Conservation (phyloP, 2,329 filamentous ascomycete genomes). For the Aureobasidium mangrovei region DNA sequence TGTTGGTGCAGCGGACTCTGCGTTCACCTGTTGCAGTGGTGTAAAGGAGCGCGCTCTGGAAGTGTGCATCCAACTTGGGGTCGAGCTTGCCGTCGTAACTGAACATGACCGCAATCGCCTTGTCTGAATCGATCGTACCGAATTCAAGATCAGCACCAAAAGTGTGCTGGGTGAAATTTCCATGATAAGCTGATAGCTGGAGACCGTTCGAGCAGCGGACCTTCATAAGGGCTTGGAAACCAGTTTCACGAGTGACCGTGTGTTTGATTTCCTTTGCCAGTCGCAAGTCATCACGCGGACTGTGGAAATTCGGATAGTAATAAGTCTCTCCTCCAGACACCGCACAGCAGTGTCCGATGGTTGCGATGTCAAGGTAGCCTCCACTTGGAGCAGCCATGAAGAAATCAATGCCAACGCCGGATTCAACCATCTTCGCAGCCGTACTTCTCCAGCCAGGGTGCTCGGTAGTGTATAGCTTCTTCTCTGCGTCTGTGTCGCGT, state of each 20-base stretch:
- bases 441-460: constrained; percentile 80
- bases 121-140: constrained; percentile 85
- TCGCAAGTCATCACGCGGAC: constrained; percentile 74
- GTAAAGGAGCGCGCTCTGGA: constrained; percentile 90
- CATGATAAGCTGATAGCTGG: constrained; percentile 88
- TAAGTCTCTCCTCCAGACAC: constrained; percentile 92
- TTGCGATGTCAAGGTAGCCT: constrained; percentile 86
- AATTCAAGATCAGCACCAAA: constrained; percentile 93
- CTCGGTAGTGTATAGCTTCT: constrained; percentile 84
- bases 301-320: constrained; percentile 94
- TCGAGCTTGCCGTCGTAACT: constrained; percentile 97
- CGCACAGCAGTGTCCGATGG: constrained; percentile 58
- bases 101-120: constrained; percentile 84
- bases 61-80: constrained; percentile 90
- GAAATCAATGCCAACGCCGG: constrained; percentile 83
- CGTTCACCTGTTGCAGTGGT: constrained; percentile 85
- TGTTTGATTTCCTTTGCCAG: constrained; percentile 79
- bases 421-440: constrained; percentile 77
- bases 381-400: constrained; percentile 88
- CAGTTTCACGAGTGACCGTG: constrained; percentile 78
- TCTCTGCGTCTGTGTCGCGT: constrained; percentile 83
- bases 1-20: constrained; percentile 83
- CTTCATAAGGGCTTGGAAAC: constrained; percentile 95
- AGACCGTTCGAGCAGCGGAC: constrained; percentile 94
- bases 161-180: constrained; percentile 91